Evolutionary conservation across 2,329 filamentous ascomycete species (phyloP).

Genomic region (Paracoccidioides lutzii): DNA sequence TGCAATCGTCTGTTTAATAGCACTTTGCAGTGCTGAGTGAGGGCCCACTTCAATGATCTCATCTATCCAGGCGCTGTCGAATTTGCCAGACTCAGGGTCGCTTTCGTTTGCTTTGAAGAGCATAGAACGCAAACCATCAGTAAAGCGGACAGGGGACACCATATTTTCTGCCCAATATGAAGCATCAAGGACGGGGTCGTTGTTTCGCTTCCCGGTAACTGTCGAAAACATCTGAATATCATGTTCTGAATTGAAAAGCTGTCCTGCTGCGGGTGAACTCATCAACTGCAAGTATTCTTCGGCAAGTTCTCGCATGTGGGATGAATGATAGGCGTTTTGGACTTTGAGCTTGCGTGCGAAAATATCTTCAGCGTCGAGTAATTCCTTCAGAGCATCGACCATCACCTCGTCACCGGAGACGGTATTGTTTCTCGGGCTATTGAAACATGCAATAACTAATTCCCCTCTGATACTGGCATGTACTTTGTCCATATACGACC

Average conservation of each 20-base stretch:
- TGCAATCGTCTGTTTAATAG: conserved; percentile 4
- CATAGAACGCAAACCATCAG: conserved; percentile 1
- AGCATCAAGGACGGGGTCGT: conserved; percentile 1
- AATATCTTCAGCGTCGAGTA: conserved; percentile 11
- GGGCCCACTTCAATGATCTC: conserved; percentile 4
- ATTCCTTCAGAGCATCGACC: conserved; percentile 11
- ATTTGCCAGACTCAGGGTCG: background rate
- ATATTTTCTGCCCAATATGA: conserved; percentile 13
- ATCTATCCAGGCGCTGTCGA: background rate
- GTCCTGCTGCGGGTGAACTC: background rate
- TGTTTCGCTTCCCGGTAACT: conserved; percentile 8
- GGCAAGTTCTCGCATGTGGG: conserved; percentile 17
- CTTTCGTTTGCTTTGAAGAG: conserved; percentile 3
- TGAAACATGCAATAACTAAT: conserved; percentile 19
- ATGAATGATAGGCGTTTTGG: conserved; percentile 24
- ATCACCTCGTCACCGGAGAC: conserved; percentile 19
- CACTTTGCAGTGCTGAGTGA: conserved; percentile 3
- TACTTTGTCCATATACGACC: conserved; percentile 3
- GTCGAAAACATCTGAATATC: conserved; percentile 9
- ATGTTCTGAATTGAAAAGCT: background rate
- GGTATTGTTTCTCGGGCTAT: conserved; percentile 21
- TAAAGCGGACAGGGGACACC: conserved; percentile 11
- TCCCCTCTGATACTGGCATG: conserved; percentile 1
- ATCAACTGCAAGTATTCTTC: conserved; percentile 17
- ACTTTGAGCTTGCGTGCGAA: conserved; percentile 19